A percentile compares a stretch with the other conserved stretches of the same genome.
Conservation (phyloP, 331 rosid species). For the Acacia concinna region DNA sequence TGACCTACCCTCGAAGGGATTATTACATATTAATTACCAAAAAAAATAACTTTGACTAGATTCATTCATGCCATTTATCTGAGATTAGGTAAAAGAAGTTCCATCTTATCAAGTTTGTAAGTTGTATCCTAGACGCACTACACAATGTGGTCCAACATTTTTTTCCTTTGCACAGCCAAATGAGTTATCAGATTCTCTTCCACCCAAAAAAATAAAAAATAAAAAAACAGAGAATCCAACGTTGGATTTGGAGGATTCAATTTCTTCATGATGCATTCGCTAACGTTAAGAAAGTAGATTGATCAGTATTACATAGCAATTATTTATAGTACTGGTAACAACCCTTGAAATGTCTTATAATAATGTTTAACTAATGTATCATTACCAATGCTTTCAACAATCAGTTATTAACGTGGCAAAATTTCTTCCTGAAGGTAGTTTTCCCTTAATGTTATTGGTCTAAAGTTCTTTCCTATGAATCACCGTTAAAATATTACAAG, state of each 20-base stretch:
- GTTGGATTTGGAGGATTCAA: not conserved
- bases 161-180: not conserved
- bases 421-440: not conserved
- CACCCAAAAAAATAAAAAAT: not conserved
- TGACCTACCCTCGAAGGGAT: conserved; percentile 14
- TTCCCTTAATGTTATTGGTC: not conserved
- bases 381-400: not conserved
- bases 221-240: not conserved
- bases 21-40: conserved; percentile 16
- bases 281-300: not conserved
- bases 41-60: conserved; percentile 32
- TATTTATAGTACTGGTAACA: not conserved
- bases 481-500: not conserved
- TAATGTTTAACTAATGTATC: not conserved
- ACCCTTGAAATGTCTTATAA: not conserved
- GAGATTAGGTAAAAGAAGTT: conserved; percentile 27
- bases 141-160: not conserved
- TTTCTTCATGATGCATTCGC: not conserved
- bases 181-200: not conserved
- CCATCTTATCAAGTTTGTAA: conserved; percentile 27
- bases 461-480: not conserved
- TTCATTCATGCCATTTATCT: conserved; percentile 23
- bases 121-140: not conserved
- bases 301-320: not conserved
- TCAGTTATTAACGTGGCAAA: not conserved